Evolutionary conservation across 2,329 filamentous ascomycete species (phyloP).

Genomic region (Cadophora luteo-olivacea): DNA sequence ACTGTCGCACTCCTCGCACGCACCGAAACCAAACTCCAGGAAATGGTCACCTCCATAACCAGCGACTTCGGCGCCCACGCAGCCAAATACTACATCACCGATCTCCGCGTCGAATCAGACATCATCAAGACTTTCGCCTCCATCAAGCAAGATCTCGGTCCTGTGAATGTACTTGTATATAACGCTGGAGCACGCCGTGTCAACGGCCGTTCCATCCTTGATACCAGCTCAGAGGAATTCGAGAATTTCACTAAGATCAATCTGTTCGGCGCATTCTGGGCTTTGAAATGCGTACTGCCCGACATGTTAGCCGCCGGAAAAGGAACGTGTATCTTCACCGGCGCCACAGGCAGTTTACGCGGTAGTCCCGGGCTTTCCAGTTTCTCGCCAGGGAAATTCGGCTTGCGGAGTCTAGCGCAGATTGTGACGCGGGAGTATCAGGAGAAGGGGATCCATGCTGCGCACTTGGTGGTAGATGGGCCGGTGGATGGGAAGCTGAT

Average conservation of each 20-base stretch:
- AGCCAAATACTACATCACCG: conserved; percentile 33
- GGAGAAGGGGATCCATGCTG: conserved; percentile 80
- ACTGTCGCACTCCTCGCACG: conserved; percentile 34
- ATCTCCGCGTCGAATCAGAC: conserved; percentile 30
- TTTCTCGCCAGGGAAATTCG: conserved; percentile 82
- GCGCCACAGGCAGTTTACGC: conserved; percentile 79
- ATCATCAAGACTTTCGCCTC: conserved; percentile 36
- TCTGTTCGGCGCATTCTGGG: conserved; percentile 36
- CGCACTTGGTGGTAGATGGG: conserved; percentile 81
- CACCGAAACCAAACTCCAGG: conserved; percentile 33
- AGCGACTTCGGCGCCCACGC: conserved; percentile 25
- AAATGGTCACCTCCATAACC: conserved; percentile 30
- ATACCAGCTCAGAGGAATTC: conserved; percentile 34
- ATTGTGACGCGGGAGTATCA: conserved; percentile 81
- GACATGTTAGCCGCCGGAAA: conserved; percentile 32
- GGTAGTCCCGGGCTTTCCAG: conserved; percentile 70
- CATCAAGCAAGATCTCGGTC: conserved; percentile 29
- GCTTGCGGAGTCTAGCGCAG: conserved; percentile 73
- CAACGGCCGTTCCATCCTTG: conserved; percentile 32
- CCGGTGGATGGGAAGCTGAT: conserved; percentile 55
- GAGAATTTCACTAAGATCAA: conserved; percentile 36
- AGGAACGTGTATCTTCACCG: conserved; percentile 73
- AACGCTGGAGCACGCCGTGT: conserved; percentile 35
- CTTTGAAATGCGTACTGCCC: conserved; percentile 31
- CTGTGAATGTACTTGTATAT: conserved; percentile 32